Evolutionary conservation across 306 rosid species (phyloP), one percentile per base, ranked within the genome.

Genomic region (Cyclanthera cordifolia): DNA sequence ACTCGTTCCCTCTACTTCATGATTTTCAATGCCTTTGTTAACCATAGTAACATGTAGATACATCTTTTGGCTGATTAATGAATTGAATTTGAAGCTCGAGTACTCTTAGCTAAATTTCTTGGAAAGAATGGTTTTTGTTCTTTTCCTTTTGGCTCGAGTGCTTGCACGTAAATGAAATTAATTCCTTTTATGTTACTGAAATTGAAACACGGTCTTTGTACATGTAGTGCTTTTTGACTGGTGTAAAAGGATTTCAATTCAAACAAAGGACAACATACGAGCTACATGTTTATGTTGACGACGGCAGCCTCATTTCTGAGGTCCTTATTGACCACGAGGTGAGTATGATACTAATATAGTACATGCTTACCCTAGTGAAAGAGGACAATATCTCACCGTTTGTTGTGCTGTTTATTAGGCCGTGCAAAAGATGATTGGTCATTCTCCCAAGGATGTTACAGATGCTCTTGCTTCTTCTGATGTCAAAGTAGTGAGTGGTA

Each of bases 281-380:
- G 50, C 98, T 93, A 71, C 84, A 34, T 74, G 96, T 69, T 39
- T 89, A 84, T 75, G 82, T 93, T 48, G 98, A 93, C 67, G 98
- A 93, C 55, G 98, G 98, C 37, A 86, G 96, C 74, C 90, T 93
- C 79, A 93, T 93, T 67, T 75, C 87, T 28, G 96, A 89, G 86
- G 79, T 89, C 54, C 76, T 83, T 61, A 80, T 93, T 46, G 84
- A 86, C 79, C 95, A 84, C 51, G 75, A 87, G 19, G 98, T 93
- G 83, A 85, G 79, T 43, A 43, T n/a, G 67, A 68, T 63, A 47
- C 60, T 65, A 27, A n/a, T 61, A 45, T 14, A 64, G 6, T 41
- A 10, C 21, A 19, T 10, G 20, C 52, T 23, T 41, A 14, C 52
- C 70, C 53, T 41, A 14, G 39, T 24, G 14, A 21, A 23, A 14